phyloP scores from a whole-genome alignment of 2,329 filamentous ascomycete genomes.

The Aspergillus latus region DNA sequence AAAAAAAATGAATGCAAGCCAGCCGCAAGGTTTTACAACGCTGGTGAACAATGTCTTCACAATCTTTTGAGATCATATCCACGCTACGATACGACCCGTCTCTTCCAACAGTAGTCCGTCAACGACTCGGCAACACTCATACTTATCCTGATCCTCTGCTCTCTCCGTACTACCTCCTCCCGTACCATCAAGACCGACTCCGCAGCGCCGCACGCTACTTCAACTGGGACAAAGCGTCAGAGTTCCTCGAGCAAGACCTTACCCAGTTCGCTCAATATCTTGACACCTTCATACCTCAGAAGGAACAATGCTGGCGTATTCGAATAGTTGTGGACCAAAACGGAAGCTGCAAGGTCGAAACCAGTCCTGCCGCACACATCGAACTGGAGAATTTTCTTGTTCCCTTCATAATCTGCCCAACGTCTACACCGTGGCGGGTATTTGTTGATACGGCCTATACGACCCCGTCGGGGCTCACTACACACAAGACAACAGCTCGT shows the following conservation, averaged over 20 bases:
- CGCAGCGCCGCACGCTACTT: constrained; percentile 58
- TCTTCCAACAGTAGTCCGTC: constrained; percentile 44
- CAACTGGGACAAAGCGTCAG: constrained; percentile 42
- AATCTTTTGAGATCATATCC: constrained; percentile 63
- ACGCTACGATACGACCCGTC: constrained; percentile 69
- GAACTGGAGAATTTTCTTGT: constrained; percentile 28
- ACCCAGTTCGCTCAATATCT: constrained; percentile 29
- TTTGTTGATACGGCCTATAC: constrained; percentile 55
- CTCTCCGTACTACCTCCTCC: constrained; percentile 75
- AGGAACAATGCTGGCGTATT: constrained; percentile 38
- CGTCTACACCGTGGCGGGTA: constrained; percentile 46
- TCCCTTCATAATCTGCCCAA: constrained; percentile 20
- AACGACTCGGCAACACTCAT: constrained; percentile 25
- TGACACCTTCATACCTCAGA: constrained; percentile 34
- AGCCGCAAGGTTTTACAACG: constrained; percentile 7
- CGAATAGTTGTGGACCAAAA: constrained; percentile 35
- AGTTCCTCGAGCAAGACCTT: constrained; percentile 33
- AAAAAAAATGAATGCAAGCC: constrained; percentile 7
- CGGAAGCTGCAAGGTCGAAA: constrained; percentile 35
- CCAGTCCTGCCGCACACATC: constrained; percentile 29
- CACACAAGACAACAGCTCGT: constrained; percentile 80
- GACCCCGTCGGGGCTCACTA: constrained; percentile 64
- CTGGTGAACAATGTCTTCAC: constrained; percentile 24
- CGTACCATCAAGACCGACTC: constrained; percentile 75
- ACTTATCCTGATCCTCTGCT: constrained; percentile 39